These are phyloP conservation scores for Cladosporium sp. DNA, from an alignment of 2,329 filamentous ascomycete species.

Conservation along the genomic window DNA sequence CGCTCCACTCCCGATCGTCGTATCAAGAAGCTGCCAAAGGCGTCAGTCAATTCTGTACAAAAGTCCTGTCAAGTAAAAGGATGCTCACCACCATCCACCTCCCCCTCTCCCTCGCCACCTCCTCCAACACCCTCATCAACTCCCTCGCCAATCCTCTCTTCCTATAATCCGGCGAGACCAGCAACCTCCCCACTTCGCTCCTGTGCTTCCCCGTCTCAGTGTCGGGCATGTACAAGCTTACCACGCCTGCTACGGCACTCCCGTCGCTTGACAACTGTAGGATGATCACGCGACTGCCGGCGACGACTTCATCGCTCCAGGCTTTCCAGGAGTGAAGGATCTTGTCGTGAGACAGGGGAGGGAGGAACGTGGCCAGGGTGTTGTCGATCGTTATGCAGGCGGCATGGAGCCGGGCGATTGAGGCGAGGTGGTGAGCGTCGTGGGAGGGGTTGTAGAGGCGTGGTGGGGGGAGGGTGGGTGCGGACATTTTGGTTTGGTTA, in stretches of 20 bases:
- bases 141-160: constrained; percentile 49
- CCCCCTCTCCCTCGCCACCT: constrained; percentile 47
- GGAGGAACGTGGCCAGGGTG: constrained; percentile 56
- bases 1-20: constrained; percentile 49
- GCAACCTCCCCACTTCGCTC: constrained; percentile 54
- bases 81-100: constrained; percentile 51
- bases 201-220: constrained; percentile 56
- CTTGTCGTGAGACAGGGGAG: constrained; percentile 54
- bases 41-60: constrained; percentile 8
- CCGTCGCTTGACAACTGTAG: constrained; percentile 18
- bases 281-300: constrained; percentile 49
- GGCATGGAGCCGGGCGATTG: constrained; percentile 56
- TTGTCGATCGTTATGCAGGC: constrained; percentile 56
- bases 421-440: constrained; percentile 52
- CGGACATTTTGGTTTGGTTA: neutral
- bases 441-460: constrained; percentile 16
- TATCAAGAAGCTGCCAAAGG: constrained; percentile 46
- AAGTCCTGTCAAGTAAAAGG: neutral
- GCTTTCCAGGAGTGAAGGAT: constrained; percentile 57
- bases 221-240: constrained; percentile 50
- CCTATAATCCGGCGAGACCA: constrained; percentile 52
- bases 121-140: constrained; percentile 54
- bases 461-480: constrained; percentile 14
- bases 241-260: constrained; percentile 53
- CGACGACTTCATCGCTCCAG: constrained; percentile 45